phyloP scores from a whole-genome alignment of 495 filamentous ascomycete species.

The Immersiella caudata region DNA sequence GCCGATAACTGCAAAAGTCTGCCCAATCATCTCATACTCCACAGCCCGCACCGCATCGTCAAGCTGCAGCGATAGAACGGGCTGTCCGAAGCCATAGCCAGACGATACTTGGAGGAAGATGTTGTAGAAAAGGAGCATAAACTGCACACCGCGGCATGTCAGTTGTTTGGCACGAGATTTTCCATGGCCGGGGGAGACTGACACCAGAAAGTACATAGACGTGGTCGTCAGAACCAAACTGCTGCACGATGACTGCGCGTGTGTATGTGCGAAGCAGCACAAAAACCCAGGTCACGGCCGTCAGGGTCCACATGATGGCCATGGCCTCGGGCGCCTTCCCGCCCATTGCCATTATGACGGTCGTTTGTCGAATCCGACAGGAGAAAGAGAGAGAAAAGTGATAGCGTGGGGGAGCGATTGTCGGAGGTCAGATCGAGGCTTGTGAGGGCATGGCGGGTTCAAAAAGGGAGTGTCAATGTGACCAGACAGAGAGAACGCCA shows the following conservation, averaged over 20 bases:
- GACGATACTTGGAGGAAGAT: conserved; percentile 18
- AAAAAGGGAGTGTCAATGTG: neutral
- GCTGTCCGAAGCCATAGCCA: conserved; percentile 40
- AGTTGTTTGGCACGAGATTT: neutral
- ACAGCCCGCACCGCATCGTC: conserved; percentile 36
- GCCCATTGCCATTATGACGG: conserved; percentile 16
- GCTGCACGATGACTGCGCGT: conserved; percentile 31
- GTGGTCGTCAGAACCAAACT: conserved; percentile 37
- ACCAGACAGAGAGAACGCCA: neutral
- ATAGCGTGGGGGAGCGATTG: neutral
- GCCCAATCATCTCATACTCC: conserved; percentile 43
- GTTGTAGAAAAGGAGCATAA: conserved; percentile 24
- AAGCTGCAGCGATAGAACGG: conserved; percentile 31
- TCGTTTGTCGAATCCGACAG: neutral
- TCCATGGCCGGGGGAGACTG: conserved; percentile 6
- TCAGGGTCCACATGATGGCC: conserved; percentile 38
- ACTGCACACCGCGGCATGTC: neutral
- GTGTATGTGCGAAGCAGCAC: conserved; percentile 39
- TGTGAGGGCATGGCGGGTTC: neutral
- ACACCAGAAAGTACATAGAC: conserved; percentile 33
- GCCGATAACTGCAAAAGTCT: conserved; percentile 44
- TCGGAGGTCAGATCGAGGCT: neutral
- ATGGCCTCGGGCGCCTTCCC: conserved; percentile 21
- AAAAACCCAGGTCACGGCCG: conserved; percentile 29
- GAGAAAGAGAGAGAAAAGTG: neutral